Conservation (phyloP, 225 moss, liverwort and hornwort species). For the Rhytidiadelphus loreus region DNA sequence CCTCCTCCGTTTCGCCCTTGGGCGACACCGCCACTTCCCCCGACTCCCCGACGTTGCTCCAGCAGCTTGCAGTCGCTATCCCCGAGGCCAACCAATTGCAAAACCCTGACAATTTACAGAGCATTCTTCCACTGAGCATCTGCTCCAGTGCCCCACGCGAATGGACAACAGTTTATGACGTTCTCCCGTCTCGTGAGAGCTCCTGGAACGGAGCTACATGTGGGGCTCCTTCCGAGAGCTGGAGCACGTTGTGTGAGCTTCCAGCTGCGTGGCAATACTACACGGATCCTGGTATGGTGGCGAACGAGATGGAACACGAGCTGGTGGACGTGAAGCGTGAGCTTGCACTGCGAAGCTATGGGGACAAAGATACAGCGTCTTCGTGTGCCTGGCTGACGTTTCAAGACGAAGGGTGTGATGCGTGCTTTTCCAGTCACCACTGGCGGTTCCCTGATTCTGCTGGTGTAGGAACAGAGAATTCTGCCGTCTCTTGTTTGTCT, state of each 20-base stretch:
- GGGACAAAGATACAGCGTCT: neutral
- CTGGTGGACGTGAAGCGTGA: conserved; percentile 27
- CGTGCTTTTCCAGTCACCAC: conserved; percentile 23
- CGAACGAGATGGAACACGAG: conserved; percentile 25
- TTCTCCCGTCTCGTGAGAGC: neutral
- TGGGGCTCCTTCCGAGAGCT: conserved; percentile 10
- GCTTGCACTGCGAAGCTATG: conserved; percentile 8
- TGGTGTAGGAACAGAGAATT: neutral
- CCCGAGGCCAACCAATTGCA: neutral
- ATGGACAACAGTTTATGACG: neutral
- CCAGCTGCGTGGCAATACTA: conserved; percentile 45
- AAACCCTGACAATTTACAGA: conserved; percentile 32
- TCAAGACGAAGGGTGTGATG: conserved; percentile 25
- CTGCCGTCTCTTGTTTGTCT: conserved; percentile 12
- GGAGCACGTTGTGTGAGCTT: conserved; percentile 39
- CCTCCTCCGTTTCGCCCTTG: neutral
- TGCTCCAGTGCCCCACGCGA: neutral
- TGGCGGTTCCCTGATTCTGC: conserved; percentile 10
- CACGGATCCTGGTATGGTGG: conserved; percentile 24
- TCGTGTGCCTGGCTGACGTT: neutral
- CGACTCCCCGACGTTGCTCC: neutral
- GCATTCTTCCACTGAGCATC: conserved; percentile 11
- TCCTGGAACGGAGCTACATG: neutral
- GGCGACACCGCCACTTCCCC: conserved; percentile 27
- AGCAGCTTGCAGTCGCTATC: neutral